These are phyloP conservation scores for Blepharisma undulans DNA, from an alignment of 169 alveolate genomes.

Conservation along the genomic window DNA sequence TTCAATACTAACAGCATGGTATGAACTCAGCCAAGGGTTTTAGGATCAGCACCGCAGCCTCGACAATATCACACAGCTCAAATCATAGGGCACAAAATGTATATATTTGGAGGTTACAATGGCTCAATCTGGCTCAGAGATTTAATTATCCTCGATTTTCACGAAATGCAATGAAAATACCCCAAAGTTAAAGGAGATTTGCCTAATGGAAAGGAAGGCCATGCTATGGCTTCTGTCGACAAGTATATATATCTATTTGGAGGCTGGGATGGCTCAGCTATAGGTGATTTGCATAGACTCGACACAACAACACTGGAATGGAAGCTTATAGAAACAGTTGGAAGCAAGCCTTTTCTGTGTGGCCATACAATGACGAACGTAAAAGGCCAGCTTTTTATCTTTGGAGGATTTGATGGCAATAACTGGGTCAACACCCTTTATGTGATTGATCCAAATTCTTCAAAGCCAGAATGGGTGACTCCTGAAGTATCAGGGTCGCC, in stretches of 20 bases:
- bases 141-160: conserved; percentile 16
- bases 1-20: conserved; percentile 32
- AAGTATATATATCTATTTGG: conserved; percentile 17
- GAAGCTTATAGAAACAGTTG: neutral
- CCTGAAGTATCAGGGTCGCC: conserved; percentile 33
- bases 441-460: neutral
- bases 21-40: conserved; percentile 20
- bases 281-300: conserved; percentile 27
- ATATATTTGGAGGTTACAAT: conserved; percentile 42
- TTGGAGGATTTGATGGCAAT: conserved; percentile 41
- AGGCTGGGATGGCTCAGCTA: conserved; percentile 40
- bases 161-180: neutral
- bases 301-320: neutral
- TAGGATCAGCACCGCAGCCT: conserved; percentile 38
- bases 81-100: neutral
- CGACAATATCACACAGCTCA: conserved; percentile 32
- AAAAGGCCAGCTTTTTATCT: neutral
- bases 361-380: conserved; percentile 28
- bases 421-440: conserved; percentile 18
- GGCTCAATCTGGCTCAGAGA: conserved; percentile 27
- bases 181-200: conserved; percentile 11
- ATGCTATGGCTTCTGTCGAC: neutral
- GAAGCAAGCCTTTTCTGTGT: conserved; percentile 32
- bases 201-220: conserved; percentile 39
- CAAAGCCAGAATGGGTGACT: neutral